Percentiles rank a stretch among this genome's conserved stretches.
These are phyloP conservation scores for Nosema muscidifuracis DNA, from an alignment of 371 early-diverging fungal species.

Conservation along the genomic window DNA sequence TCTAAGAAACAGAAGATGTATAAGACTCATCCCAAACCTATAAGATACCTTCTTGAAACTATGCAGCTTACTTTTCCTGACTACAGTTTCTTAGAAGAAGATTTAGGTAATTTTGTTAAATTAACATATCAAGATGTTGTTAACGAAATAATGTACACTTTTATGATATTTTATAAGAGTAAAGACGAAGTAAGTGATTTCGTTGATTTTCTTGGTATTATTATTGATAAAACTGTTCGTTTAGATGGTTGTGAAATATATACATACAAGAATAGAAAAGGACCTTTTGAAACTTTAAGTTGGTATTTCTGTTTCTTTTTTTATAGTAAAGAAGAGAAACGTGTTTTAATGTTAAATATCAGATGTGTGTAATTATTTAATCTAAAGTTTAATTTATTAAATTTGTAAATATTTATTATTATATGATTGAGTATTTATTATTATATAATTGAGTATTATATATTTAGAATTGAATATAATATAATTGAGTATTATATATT, in stretches of 20 bases:
- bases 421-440: too few relatives aligned
- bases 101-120: neutral
- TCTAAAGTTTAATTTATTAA: neutral
- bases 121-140: neutral
- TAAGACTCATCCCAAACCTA: slow-evolving; percentile 18
- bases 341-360: slow-evolving; percentile 37
- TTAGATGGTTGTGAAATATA: slow-evolving; percentile 17
- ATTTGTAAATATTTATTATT: neutral
- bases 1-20: slow-evolving; percentile 26
- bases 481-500: too few relatives aligned
- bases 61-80: slow-evolving; percentile 37
- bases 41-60: slow-evolving; percentile 22
- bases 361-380: neutral
- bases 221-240: slow-evolving; percentile 26
- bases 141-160: slow-evolving; percentile 21
- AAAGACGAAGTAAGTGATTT: slow-evolving; percentile 18
- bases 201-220: slow-evolving; percentile 12
- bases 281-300: neutral
- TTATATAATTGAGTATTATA: too few relatives aligned
- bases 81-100: slow-evolving; percentile 20
- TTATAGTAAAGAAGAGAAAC: slow-evolving; percentile 29
- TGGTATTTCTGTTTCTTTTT: slow-evolving; percentile 22
- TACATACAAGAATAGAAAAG: slow-evolving; percentile 8
- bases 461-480: too few relatives aligned
- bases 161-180: slow-evolving; percentile 16